Conservation (phyloP, 1,284 basidiomycete genomes). For the Cystobasidiaceae sp. region DNA sequence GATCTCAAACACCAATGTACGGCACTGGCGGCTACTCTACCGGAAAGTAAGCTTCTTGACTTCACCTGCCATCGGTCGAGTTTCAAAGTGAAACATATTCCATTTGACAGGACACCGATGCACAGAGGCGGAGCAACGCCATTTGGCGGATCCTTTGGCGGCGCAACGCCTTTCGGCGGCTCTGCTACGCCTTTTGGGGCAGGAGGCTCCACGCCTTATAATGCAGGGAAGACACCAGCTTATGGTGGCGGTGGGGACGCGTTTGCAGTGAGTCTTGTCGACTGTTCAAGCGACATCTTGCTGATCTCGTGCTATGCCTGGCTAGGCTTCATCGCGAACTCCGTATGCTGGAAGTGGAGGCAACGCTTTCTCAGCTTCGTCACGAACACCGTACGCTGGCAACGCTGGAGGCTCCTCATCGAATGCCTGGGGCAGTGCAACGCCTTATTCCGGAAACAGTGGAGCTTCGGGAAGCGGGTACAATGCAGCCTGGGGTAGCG, state of each 20-base stretch:
- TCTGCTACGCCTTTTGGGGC: neutral
- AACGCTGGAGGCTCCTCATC: conserved; percentile 34
- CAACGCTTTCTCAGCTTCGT: conserved; percentile 32
- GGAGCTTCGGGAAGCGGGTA: neutral
- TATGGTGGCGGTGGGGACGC: conserved; percentile 47
- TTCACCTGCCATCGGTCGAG: neutral
- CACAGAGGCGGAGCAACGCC: conserved; percentile 24
- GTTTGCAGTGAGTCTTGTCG: conserved; percentile 34
- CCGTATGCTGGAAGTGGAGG: conserved; percentile 33
- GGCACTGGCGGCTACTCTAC: neutral
- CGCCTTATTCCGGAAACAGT: conserved; percentile 1
- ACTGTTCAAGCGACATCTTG: conserved; percentile 9
- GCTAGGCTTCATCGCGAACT: conserved; percentile 30
- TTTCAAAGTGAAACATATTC: neutral
- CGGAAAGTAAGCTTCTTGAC: conserved; percentile 5
- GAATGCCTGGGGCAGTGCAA: conserved; percentile 27
- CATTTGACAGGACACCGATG: conserved; percentile 28
- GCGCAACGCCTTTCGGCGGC: conserved; percentile 23
- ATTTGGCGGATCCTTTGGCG: conserved; percentile 15
- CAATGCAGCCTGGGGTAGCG: neutral
- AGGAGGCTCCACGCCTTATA: conserved; percentile 37
- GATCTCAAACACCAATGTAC: conserved; percentile 1
- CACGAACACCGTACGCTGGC: conserved; percentile 59
- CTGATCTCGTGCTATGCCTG: conserved; percentile 21
- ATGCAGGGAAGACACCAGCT: conserved; percentile 39